A percentile compares a stretch with the other conserved stretches of the same genome.
Evolutionary conservation across 352 stramenopile genomes (phyloP).

Genomic region (Globisporangium nagaii): DNA sequence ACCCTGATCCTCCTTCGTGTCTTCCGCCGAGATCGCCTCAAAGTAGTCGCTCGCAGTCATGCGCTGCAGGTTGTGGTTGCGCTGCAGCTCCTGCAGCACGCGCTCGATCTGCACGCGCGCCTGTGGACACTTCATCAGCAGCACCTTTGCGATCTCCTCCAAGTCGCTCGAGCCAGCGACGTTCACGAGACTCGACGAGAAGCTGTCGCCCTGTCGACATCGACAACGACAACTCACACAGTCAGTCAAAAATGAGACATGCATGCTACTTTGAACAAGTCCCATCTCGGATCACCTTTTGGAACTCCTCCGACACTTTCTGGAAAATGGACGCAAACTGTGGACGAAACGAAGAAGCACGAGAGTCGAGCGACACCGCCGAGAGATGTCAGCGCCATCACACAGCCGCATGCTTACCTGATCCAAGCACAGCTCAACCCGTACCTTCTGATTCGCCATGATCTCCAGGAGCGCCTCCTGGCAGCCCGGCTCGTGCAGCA

Average conservation of each 20-base stretch:
- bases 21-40: conserved; percentile 60
- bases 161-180: conserved; percentile 44
- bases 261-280: background rate
- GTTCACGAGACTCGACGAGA: conserved; percentile 46
- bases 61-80: conserved; percentile 61
- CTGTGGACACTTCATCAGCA: conserved; percentile 72
- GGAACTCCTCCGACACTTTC: conserved; percentile 56
- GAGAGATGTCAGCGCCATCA: no score
- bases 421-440: background rate
- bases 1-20: conserved; percentile 63
- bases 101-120: conserved; percentile 67
- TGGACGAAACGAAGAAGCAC: background rate
- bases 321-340: conserved; percentile 61
- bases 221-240: background rate
- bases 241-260: background rate
- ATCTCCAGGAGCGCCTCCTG: conserved; percentile 71
- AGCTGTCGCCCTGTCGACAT: conserved; percentile 26
- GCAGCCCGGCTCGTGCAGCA: conserved; percentile 70
- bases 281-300: conserved; percentile 16
- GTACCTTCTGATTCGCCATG: conserved; percentile 20
- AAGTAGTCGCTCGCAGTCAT: conserved; percentile 72
- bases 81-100: conserved; percentile 65
- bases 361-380: no score
- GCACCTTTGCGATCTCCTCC: conserved; percentile 67
- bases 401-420: no score